Conservation (phyloP, 2,329 filamentous ascomycete genomes). For the Xylariaceae sp. region DNA sequence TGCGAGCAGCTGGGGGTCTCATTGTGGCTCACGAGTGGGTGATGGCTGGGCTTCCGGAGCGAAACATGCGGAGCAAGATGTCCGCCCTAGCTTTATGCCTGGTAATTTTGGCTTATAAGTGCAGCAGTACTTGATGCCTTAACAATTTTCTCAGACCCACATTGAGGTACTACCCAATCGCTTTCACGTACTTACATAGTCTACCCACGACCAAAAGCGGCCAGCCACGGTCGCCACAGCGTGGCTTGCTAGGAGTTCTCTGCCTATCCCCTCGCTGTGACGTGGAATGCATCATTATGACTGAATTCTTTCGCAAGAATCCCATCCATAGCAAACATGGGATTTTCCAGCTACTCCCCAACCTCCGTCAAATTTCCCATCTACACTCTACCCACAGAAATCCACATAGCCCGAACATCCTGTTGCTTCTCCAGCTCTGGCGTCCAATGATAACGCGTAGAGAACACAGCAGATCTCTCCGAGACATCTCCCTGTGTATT, state of each 20-base stretch:
- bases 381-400: neutral
- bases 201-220: neutral
- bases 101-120: neutral
- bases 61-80: constrained; percentile 21
- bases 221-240: constrained; percentile 11
- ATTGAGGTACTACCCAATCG: neutral
- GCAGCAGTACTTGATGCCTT: constrained; percentile 5
- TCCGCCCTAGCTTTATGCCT: constrained; percentile 9
- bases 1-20: constrained; percentile 15
- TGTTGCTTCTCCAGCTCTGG: too few relatives aligned
- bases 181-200: neutral
- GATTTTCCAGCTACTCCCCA: constrained; percentile 6
- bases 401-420: too few relatives aligned
- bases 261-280: constrained; percentile 3
- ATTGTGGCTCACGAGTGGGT: neutral
- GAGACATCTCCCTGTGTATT: too few relatives aligned
- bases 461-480: too few relatives aligned
- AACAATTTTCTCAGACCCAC: constrained; percentile 10
- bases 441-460: too few relatives aligned
- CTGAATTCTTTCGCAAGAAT: neutral
- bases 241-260: neutral
- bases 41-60: neutral
- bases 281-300: neutral
- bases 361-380: constrained; percentile 18
- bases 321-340: too few relatives aligned